Conservation (phyloP, 371 early-diverging fungal genomes). For the Saksenaea oblongispora region DNA sequence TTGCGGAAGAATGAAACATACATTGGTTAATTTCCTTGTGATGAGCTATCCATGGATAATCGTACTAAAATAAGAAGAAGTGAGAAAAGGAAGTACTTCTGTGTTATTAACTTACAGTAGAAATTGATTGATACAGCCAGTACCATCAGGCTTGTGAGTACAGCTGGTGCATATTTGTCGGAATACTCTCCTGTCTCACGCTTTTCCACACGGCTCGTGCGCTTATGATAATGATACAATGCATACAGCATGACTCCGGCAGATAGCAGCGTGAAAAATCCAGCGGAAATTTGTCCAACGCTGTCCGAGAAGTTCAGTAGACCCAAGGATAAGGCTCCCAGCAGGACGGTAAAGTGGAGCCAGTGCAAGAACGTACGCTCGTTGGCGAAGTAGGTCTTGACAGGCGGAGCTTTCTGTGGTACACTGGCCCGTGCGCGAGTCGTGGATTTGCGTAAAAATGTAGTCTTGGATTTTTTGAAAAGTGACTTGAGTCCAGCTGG, state of each 20-base stretch:
- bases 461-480: conserved; percentile 24
- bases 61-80: conserved; percentile 6
- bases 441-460: not conserved
- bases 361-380: conserved; percentile 94
- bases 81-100: not conserved
- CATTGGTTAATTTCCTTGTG: conserved; percentile 4
- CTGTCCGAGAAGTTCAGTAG: conserved; percentile 77
- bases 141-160: conserved; percentile 77
- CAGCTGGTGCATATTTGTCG: conserved; percentile 70
- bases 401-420: conserved; percentile 39
- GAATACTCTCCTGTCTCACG: conserved; percentile 65
- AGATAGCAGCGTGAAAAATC: conserved; percentile 67
- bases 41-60: conserved; percentile 8
- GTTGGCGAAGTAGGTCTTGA: conserved; percentile 97
- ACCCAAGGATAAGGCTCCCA: conserved; percentile 73
- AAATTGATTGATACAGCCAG: conserved; percentile 81
- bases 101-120: conserved; percentile 67
- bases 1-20: not conserved
- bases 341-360: conserved; percentile 66
- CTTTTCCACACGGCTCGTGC: conserved; percentile 66
- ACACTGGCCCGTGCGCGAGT: conserved; percentile 14
- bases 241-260: conserved; percentile 84
- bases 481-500: conserved; percentile 26
- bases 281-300: conserved; percentile 66
- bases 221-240: conserved; percentile 82